phyloP scores from a whole-genome alignment of 1,284 basidiomycete species.

The Ustilago esculenta region DNA sequence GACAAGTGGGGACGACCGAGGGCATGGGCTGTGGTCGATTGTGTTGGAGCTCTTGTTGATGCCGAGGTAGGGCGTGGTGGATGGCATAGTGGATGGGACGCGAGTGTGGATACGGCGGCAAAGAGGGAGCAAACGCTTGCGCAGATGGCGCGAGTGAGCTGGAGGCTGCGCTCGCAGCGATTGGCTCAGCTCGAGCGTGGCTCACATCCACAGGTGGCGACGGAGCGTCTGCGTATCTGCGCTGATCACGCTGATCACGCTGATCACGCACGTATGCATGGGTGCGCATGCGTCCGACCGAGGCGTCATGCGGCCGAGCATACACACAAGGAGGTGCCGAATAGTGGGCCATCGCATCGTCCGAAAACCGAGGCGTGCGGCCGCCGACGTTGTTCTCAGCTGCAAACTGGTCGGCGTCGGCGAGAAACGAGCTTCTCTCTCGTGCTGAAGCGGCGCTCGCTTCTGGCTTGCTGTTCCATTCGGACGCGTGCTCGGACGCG shows the following conservation, averaged over 20 bases:
- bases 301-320: no score
- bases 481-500: no score
- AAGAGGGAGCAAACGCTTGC: not conserved
- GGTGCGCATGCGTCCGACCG: no score
- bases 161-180: no score
- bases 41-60: not conserved
- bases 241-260: conserved; percentile 1
- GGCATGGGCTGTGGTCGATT: conserved; percentile 4
- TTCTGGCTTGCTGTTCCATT: no score
- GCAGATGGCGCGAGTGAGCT: not conserved
- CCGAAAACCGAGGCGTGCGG: not conserved
- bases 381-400: not conserved
- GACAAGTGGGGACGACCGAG: not conserved
- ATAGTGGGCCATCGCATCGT: conserved; percentile 2
- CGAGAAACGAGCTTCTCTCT: conserved; percentile 1
- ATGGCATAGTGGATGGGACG: not conserved
- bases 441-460: no score
- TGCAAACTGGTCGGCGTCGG: not conserved
- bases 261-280: not conserved
- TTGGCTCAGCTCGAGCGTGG: not conserved
- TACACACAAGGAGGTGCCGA: conserved; percentile 3
- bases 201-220: not conserved
- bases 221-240: not conserved
- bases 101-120: not conserved
- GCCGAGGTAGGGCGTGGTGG: conserved; percentile 1